Percentiles rank a stretch among this genome's conserved stretches.
phyloP scores from a whole-genome alignment of 345 rosid species.

The Acer negundo region DNA sequence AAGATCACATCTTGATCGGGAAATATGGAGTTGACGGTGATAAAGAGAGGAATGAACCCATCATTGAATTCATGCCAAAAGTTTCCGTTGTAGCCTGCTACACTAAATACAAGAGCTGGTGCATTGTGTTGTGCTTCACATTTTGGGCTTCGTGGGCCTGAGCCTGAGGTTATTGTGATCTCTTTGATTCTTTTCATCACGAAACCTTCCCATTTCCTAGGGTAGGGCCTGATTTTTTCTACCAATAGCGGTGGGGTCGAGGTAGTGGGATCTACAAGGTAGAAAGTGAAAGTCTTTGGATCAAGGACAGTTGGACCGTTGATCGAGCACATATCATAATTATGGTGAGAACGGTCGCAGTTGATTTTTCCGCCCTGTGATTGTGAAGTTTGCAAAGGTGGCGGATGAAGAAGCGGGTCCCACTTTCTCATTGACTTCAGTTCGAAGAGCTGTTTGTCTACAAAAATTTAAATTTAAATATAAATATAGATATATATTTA shows the following conservation, averaged over 20 bases:
- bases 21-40: conserved; percentile 45
- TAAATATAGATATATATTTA: too few relatives aligned
- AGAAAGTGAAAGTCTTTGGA: conserved; percentile 38
- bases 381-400: background rate
- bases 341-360: conserved; percentile 49
- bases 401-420: background rate
- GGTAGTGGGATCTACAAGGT: conserved; percentile 19
- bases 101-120: conserved; percentile 59
- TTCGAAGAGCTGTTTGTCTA: background rate
- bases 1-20: conserved; percentile 46
- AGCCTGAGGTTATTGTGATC: conserved; percentile 39
- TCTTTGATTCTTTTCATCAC: conserved; percentile 43
- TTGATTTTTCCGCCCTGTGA: conserved; percentile 21
- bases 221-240: conserved; percentile 56
- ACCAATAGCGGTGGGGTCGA: conserved; percentile 3
- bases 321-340: conserved; percentile 53
- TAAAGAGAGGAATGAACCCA: conserved; percentile 62
- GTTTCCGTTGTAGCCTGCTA: conserved; percentile 72
- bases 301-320: conserved; percentile 45
- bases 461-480: too few relatives aligned
- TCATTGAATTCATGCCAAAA: conserved; percentile 69
- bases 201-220: conserved; percentile 46
- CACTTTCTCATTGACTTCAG: background rate
- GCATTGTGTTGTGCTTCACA: conserved; percentile 38
- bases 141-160: conserved; percentile 5